Evolutionary conservation across 805 yeast genomes (phyloP).

Genomic region (Yarrowia sp.): DNA sequence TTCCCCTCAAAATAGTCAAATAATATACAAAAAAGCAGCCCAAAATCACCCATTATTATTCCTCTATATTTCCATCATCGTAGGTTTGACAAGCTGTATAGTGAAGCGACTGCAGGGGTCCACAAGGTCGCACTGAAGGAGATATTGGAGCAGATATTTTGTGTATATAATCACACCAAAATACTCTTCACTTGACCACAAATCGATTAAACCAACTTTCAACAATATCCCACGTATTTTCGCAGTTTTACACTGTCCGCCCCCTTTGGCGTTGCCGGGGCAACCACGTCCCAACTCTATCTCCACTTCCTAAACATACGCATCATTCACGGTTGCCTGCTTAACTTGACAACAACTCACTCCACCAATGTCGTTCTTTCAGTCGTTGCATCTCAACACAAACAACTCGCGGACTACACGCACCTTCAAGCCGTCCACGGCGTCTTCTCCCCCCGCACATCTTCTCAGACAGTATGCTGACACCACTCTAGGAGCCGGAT

Average conservation of each 20-base stretch:
- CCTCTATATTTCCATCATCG: no score
- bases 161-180: no score
- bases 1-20: no score
- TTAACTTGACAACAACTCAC: background rate
- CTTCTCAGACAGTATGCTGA: constrained; percentile 80
- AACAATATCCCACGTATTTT: no score
- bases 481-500: constrained; percentile 89
- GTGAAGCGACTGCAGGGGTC: background rate
- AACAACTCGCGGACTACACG: constrained; percentile 37
- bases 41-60: no score
- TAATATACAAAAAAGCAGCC: no score
- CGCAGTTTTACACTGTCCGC: background rate
- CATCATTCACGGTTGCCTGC: background rate
- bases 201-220: background rate
- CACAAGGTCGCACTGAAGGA: no score
- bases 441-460: constrained; percentile 37
- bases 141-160: background rate
- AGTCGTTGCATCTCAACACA: constrained; percentile 20
- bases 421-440: constrained; percentile 38
- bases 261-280: background rate
- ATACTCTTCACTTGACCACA: background rate
- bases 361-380: constrained; percentile 25
- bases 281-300: background rate
- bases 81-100: no score
- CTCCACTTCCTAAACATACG: background rate